Conservation (phyloP, 768 basidiomycete genomes). For the Podaxis sp. region DNA sequence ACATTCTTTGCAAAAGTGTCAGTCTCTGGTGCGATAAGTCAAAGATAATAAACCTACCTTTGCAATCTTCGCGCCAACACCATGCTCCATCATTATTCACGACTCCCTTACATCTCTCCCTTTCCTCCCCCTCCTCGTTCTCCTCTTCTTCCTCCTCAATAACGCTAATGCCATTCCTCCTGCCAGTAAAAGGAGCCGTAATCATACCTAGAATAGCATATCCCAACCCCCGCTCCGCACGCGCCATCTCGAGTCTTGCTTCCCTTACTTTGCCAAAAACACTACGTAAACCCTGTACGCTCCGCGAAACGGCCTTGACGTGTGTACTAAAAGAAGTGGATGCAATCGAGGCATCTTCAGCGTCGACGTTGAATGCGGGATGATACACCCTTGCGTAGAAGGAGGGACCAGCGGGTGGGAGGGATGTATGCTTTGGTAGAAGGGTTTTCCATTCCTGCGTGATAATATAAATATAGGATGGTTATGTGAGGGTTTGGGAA, state of each 20-base stretch:
- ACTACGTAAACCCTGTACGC: slow-evolving; percentile 65
- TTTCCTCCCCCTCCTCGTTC: slow-evolving; percentile 25
- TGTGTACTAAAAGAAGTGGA: slow-evolving; percentile 67
- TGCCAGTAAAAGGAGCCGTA: slow-evolving; percentile 44
- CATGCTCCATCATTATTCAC: slow-evolving; percentile 75
- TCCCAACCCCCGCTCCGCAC: slow-evolving; percentile 70
- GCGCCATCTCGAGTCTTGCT: slow-evolving; percentile 74
- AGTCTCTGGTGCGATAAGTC: neutral
- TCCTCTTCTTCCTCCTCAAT: slow-evolving; percentile 41
- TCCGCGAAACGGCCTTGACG: slow-evolving; percentile 61
- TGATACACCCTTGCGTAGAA: slow-evolving; percentile 84
- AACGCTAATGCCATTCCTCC: slow-evolving; percentile 36
- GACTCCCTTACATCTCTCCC: slow-evolving; percentile 36
- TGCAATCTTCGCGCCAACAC: slow-evolving; percentile 84
- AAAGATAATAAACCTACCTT: slow-evolving; percentile 41
- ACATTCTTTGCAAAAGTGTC: slow-evolving; percentile 49
- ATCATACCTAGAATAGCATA: slow-evolving; percentile 75
- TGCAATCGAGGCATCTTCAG: slow-evolving; percentile 62
- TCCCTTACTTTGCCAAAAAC: slow-evolving; percentile 65
- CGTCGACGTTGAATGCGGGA: slow-evolving; percentile 81
- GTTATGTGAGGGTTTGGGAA: neutral
- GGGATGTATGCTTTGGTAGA: slow-evolving; percentile 57
- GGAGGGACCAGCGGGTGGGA: slow-evolving; percentile 67
- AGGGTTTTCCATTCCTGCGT: slow-evolving; percentile 70
- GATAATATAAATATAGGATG: slow-evolving; percentile 2